Percentiles rank a stretch among this genome's conserved stretches.
phyloP scores from a whole-genome alignment of 2,329 filamentous ascomycete genomes.

The Lizonia empirigonia region DNA sequence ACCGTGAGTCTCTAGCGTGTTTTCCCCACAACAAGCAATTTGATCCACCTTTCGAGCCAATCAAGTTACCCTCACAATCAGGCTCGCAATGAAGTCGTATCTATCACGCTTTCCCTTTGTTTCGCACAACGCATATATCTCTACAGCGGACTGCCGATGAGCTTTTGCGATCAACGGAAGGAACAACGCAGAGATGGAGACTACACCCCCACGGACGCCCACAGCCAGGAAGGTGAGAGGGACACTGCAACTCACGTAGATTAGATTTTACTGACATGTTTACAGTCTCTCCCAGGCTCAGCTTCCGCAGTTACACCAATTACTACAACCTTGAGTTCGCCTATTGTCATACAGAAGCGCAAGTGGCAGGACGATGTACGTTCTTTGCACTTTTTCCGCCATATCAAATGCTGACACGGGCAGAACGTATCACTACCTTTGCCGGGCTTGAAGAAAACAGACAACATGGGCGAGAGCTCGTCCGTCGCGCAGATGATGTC shows the following conservation, averaged over 20 bases:
- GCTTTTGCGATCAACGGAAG: not conserved
- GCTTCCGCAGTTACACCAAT: not conserved
- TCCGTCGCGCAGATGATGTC: not conserved
- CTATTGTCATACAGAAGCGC: conserved; percentile 12
- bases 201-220: conserved; percentile 4
- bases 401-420: not conserved
- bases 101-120: not conserved
- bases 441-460: not conserved
- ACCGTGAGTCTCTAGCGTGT: not conserved
- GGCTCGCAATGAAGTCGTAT: not conserved
- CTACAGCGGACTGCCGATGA: not conserved
- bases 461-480: too few species aligned
- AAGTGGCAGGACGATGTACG: conserved; percentile 17
- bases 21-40: not conserved
- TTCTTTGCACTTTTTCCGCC: not conserved
- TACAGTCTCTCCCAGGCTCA: conserved; percentile 1
- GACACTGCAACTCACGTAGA: too few species aligned
- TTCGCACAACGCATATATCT: not conserved
- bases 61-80: not conserved
- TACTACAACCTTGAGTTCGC: not conserved
- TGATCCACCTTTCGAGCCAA: not conserved
- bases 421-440: conserved; percentile 2
- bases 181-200: conserved; percentile 2
- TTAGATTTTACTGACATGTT: not conserved
- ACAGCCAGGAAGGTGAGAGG: conserved; percentile 17